Percentiles rank a stretch among this genome's conserved stretches.
phyloP scores from a whole-genome alignment of 2,329 filamentous ascomycete genomes.

The Colletotrichum musicola region DNA sequence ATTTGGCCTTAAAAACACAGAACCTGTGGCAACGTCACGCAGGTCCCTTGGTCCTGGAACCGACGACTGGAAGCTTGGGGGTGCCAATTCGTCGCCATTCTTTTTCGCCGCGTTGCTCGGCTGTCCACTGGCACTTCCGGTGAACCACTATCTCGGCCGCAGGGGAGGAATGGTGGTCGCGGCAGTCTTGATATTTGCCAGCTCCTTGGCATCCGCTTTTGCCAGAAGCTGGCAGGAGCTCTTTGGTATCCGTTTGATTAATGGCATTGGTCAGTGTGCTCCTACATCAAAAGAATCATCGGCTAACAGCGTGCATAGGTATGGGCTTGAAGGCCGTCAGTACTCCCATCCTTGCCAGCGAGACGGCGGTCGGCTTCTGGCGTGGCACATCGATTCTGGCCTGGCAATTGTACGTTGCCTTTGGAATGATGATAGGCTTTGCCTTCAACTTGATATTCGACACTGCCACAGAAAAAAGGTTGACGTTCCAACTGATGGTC shows the following conservation, averaged over 20 bases:
- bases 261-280: constrained; percentile 52
- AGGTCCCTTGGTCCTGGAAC: too few species aligned
- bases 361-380: constrained; percentile 62
- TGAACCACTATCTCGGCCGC: constrained; percentile 56
- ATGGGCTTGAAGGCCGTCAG: constrained; percentile 65
- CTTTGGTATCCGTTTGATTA: constrained; percentile 51
- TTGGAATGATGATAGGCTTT: constrained; percentile 52
- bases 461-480: constrained; percentile 18
- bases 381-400: constrained; percentile 60
- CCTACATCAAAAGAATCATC: neutral
- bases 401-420: constrained; percentile 60
- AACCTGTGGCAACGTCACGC: too few species aligned
- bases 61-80: constrained; percentile 55
- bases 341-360: constrained; percentile 60
- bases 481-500: constrained; percentile 48
- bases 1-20: too few species aligned
- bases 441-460: constrained; percentile 54
- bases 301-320: constrained; percentile 43
- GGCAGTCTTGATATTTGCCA: constrained; percentile 54
- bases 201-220: constrained; percentile 53
- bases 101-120: constrained; percentile 54
- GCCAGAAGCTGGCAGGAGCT: constrained; percentile 49
- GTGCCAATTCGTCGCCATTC: constrained; percentile 55
- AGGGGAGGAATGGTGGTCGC: constrained; percentile 55
- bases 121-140: constrained; percentile 54